Conservation (phyloP, 495 filamentous ascomycete genomes). For the Beverwykella pulmonaria region DNA sequence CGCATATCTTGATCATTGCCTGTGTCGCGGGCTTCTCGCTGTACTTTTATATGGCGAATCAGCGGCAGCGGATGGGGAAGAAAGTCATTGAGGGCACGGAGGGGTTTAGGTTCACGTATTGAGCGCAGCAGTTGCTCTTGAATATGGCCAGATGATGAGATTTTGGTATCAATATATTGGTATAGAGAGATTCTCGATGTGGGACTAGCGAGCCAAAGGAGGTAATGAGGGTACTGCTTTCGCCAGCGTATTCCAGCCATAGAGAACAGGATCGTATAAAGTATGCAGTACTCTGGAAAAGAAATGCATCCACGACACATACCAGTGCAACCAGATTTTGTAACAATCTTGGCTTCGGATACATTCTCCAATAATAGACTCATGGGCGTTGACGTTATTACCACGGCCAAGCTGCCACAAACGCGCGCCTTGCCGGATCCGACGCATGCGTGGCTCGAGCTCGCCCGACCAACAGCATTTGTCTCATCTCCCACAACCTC, state of each 20-base stretch:
- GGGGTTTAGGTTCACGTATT: conserved; percentile 27
- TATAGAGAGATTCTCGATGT: too few relatives aligned
- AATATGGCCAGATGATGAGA: too few relatives aligned
- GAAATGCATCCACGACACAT: too few relatives aligned
- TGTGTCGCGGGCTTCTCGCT: conserved; percentile 63
- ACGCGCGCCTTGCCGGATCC: conserved; percentile 11
- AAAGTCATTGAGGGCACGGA: conserved; percentile 34
- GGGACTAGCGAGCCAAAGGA: not conserved
- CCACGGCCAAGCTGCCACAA: not conserved
- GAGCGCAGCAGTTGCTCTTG: not conserved
- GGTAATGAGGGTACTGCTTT: conserved; percentile 10
- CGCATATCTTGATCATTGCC: conserved; percentile 67
- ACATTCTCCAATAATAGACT: not conserved
- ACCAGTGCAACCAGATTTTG: too few relatives aligned
- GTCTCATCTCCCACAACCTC: conserved; percentile 19
- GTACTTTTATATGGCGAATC: conserved; percentile 66
- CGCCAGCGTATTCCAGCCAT: too few relatives aligned
- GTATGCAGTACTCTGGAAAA: too few relatives aligned
- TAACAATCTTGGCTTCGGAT: too few relatives aligned
- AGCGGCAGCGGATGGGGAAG: conserved; percentile 34
- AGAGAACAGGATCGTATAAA: too few relatives aligned
- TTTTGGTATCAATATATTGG: too few relatives aligned
- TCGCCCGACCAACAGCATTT: conserved; percentile 12
- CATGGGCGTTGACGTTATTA: not conserved
- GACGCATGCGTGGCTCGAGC: conserved; percentile 11